Base-by-base conservation (phyloP, 2,329 filamentous ascomycete genomes). In the Pyricularia grisea region DNA sequence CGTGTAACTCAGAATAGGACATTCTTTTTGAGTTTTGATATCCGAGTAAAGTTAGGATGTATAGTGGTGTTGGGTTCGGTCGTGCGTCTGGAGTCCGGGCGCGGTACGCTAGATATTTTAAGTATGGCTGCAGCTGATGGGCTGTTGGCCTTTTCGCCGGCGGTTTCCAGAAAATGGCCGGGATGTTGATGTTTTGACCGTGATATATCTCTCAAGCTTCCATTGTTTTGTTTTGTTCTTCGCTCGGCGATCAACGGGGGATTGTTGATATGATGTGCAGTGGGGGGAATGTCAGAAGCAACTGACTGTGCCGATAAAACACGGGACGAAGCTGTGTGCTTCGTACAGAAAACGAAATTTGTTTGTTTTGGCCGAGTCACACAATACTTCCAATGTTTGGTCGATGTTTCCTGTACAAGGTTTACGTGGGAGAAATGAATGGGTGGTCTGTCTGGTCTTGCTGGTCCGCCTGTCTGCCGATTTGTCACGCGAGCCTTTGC, bases 1-100 rank as follows among this genome's bases (percentile, higher is more conserved):
- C 69, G 64, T 76, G 75, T 68, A 76, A 77, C 42, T 76, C 76
- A 58, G 74, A 67, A 55, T 75, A 76, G n/a, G 76, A 71, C 77
- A 78, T 67, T 33, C 12, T 27, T 50, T 27, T 28, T 67, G 20
- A 42, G 17, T 67, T 20, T 67, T 67, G 31, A 12, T 50, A 14
- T 3, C 17, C 2, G 14, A 67, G 31, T 36, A 11, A 33, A 27
- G 58, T 61, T 31, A 31, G 27, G 23, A 28, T 28, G 20, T 36
- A 36, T 65, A 65, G 63, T 36, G 28, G 9, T 30, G 63, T 23
- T 65, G 63, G 23, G 17, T 65, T 31, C 63, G 63, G 27, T 12
- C 27, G 27, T 30, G 28, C 27, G 20, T 28, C 23, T 10, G 17
- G 1, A 65, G 63, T 65, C 63, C 63, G 58, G 23, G 58, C 58